Conservation (phyloP, 495 filamentous ascomycete genomes). For the Oidiodendron maius region DNA sequence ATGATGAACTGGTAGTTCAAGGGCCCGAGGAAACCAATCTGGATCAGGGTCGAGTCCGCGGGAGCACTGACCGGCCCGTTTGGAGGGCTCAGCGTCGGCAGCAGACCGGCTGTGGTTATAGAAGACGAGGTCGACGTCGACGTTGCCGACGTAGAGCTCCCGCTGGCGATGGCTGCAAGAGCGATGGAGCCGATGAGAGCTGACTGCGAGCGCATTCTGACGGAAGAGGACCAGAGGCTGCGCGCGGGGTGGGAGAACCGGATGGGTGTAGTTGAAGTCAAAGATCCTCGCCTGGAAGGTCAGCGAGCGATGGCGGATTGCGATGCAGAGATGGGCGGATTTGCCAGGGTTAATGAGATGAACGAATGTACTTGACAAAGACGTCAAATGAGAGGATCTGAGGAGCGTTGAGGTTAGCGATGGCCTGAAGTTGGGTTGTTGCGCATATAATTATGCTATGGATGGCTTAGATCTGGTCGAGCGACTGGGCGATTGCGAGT, state of each 20-base stretch:
- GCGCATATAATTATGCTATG: too few species aligned
- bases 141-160: constrained; percentile 12
- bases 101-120: constrained; percentile 18
- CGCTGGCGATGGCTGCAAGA: constrained; percentile 6
- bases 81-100: constrained; percentile 6
- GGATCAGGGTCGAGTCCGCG: constrained; percentile 56
- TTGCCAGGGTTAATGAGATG: constrained; percentile 42
- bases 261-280: background rate
- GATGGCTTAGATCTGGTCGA: too few species aligned
- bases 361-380: constrained; percentile 63
- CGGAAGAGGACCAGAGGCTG: constrained; percentile 7
- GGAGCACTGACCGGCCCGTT: constrained; percentile 35
- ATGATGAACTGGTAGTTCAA: constrained; percentile 85
- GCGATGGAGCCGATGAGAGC: background rate
- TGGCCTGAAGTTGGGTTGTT: too few species aligned
- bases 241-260: background rate
- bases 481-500: too few species aligned
- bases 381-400: constrained; percentile 50
- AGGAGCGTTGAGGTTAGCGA: too few species aligned
- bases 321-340: constrained; percentile 24
- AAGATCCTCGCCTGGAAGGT: too few species aligned
- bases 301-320: too few species aligned
- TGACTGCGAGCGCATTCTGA: constrained; percentile 11
- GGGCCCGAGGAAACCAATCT: constrained; percentile 74
- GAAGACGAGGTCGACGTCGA: constrained; percentile 23